Conservation (phyloP, 2,329 filamentous ascomycete genomes). For the Aspergillus novofumigatus region DNA sequence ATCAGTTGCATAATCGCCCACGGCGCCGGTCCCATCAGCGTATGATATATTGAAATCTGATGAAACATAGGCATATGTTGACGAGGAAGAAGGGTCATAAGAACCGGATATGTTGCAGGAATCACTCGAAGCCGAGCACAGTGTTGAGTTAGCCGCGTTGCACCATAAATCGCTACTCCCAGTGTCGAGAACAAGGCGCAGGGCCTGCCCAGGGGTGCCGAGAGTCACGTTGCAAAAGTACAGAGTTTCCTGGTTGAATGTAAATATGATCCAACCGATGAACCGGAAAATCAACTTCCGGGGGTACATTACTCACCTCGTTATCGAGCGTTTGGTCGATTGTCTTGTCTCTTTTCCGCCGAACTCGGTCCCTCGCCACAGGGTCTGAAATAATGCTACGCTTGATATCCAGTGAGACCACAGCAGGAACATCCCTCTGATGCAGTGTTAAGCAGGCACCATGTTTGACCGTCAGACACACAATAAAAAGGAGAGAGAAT, state of each 20-base stretch:
- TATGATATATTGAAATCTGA: slow-evolving; percentile 84
- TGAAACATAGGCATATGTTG: slow-evolving; percentile 69
- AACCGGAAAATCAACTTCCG: not conserved
- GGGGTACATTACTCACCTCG: slow-evolving; percentile 35
- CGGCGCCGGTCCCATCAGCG: slow-evolving; percentile 72
- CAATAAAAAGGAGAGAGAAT: slow-evolving; percentile 7
- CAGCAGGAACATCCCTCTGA: slow-evolving; percentile 38
- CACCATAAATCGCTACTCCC: slow-evolving; percentile 61
- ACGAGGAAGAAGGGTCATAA: slow-evolving; percentile 58
- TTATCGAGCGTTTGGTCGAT: slow-evolving; percentile 49
- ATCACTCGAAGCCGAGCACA: slow-evolving; percentile 41
- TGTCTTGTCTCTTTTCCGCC: slow-evolving; percentile 41
- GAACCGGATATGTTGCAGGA: slow-evolving; percentile 48
- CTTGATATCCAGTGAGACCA: slow-evolving; percentile 49
- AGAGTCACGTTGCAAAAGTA: slow-evolving; percentile 57
- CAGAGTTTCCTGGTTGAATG: slow-evolving; percentile 44
- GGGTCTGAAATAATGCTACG: slow-evolving; percentile 46
- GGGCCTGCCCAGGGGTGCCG: slow-evolving; percentile 53
- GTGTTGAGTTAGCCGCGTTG: slow-evolving; percentile 48
- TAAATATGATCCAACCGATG: not conserved
- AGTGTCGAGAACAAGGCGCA: slow-evolving; percentile 59
- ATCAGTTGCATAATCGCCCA: slow-evolving; percentile 77
- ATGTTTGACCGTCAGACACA: slow-evolving; percentile 14
- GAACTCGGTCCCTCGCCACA: slow-evolving; percentile 43
- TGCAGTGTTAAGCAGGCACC: slow-evolving; percentile 27